Percentiles rank a stretch among this genome's conserved stretches.
phyloP scores from a whole-genome alignment of 305 asterid species.

The Fraxinus xanthoxyloides region DNA sequence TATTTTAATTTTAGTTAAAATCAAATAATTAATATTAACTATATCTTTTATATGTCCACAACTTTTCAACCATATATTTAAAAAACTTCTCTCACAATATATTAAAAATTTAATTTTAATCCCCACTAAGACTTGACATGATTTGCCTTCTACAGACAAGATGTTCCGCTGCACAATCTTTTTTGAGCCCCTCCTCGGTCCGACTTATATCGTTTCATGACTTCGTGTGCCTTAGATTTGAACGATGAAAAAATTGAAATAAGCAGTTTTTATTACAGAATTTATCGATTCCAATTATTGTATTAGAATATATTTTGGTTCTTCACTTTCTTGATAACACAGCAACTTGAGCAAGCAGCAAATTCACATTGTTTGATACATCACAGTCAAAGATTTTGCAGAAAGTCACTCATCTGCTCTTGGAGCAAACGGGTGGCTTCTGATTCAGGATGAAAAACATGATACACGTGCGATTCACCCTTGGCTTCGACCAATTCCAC shows the following conservation, averaged over 20 bases:
- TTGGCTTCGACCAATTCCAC: conserved; percentile 61
- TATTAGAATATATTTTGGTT: not conserved
- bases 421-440: conserved; percentile 55
- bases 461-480: conserved; percentile 59
- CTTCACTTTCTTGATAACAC: not conserved
- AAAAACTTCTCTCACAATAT: too few species aligned
- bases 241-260: not conserved
- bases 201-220: not conserved
- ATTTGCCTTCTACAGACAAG: not conserved
- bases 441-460: conserved; percentile 60
- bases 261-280: not conserved
- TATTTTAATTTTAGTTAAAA: too few species aligned
- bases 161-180: not conserved
- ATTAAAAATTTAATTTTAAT: too few species aligned
- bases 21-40: too few species aligned
- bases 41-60: too few species aligned
- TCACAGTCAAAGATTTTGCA: conserved; percentile 18
- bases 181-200: not conserved
- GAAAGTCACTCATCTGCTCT: conserved; percentile 48
- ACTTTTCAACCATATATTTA: too few species aligned
- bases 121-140: not conserved
- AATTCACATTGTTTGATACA: not conserved
- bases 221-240: not conserved
- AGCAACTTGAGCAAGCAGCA: not conserved
- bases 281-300: not conserved